Conservation (phyloP, 306 rosid species). For the Cajanus cajan region DNA sequence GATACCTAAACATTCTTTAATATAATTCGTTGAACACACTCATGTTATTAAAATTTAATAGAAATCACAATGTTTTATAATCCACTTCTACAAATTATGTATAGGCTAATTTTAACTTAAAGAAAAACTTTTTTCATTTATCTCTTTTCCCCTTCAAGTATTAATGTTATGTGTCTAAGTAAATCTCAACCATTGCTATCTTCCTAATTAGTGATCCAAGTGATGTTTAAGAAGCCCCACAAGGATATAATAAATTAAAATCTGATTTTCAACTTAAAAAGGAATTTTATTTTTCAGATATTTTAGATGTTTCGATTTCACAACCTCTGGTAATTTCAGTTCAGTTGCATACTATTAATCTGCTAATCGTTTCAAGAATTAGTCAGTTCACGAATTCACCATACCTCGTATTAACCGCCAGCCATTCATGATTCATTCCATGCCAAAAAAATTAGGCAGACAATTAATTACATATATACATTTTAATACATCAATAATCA, state of each 20-base stretch:
- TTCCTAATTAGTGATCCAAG: no score
- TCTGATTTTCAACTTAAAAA: not conserved
- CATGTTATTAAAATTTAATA: no score
- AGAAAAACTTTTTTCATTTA: no score
- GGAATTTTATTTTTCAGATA: not conserved
- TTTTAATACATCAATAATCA: constrained; percentile 3
- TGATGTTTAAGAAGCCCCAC: no score
- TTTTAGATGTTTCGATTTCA: not conserved
- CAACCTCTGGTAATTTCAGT: not conserved
- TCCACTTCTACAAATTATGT: no score
- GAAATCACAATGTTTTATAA: no score
- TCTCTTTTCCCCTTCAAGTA: no score
- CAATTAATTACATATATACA: constrained; percentile 26
- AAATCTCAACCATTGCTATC: no score
- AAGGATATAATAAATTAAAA: not conserved
- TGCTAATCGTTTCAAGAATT: not conserved
- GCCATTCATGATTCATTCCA: not conserved
- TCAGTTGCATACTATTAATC: not conserved
- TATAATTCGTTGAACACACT: no score
- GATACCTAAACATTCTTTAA: no score
- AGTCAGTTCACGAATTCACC: not conserved
- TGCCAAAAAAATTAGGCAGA: not conserved
- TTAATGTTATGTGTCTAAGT: no score
- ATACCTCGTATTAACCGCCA: not conserved
- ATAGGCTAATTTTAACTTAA: no score